Base-by-base conservation (phyloP, 2,329 filamentous ascomycete genomes). In the Diaporthe eres region DNA sequence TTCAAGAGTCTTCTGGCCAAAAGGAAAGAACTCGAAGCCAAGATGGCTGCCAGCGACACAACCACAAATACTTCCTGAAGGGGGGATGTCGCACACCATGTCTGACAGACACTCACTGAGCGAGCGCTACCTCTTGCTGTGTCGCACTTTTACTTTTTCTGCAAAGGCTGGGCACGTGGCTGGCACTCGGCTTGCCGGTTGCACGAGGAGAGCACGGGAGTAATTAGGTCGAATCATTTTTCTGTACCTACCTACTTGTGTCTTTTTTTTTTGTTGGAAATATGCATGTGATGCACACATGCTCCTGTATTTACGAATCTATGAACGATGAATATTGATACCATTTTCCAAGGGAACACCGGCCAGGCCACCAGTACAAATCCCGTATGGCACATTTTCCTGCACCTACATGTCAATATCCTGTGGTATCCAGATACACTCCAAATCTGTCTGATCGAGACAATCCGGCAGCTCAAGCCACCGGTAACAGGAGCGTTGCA, bases 1-100 rank as follows among this genome's bases (percentile, higher is more conserved):
- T 92, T 98, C 85, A 98, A 98, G 86, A 98, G 95, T 82, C 85
- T 96, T 75, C 85, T 97, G 55, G 90, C 92, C 53, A 95, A 92
- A 86, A 87, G 94, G 73, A 91, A 90, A 78, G 93, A 94, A 77
- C 81, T 91, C 5, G 88, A 91, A 79, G 87, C 87, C n/a, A 87
- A 88, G 74, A 85, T 82, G 7, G 86, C 85, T 8, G 82, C 84
- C 9, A 82, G 78, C 25, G 75, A 73, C 74, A 51, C 75, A 28
- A 61, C 77, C 67, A 61, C 74, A 17, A 74, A 44, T 19, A 68
- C 57, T 44, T 61, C 74, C 44, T 77, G 57, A 77, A 25, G 49
- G 37, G 37, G 8, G 19, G 28, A 17, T 51, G 39, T 44, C 57
- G 6, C 44, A 63, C n/a, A 44, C 28, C 44, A 25, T 39, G 37